Base-by-base conservation (phyloP, 345 rosid genomes). In the Salix suchowensis region DNA sequence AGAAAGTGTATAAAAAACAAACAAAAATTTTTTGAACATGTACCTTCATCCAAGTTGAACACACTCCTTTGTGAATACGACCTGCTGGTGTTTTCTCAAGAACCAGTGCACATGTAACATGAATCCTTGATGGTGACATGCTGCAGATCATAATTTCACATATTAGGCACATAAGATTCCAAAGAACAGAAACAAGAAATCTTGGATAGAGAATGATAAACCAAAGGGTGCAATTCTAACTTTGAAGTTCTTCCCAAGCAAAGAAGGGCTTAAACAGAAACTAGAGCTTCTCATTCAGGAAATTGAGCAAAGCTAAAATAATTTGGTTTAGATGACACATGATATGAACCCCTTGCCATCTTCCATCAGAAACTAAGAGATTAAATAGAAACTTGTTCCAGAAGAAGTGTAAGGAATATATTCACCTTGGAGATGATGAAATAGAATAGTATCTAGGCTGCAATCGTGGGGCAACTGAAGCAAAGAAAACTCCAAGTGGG, bases 41-140 rank as follows among this genome's bases (percentile, higher is more conserved):
- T 66, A 82, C 97, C 97, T 90, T 93, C 92, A 93, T 91, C 99
- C 99, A 96, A 39, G 97, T 96, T 26, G 99, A 96, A 85, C 99
- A 96, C 75, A 96, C 84, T 78, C 99, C 99, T 79, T 82, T 90
- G 85, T 93, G 99, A 74, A 87, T 80, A 78, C 99, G 89, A 61
- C 97, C 98, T 6, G 94, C 83, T 34, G 96, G 94, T 61, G 93
- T 93, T 80, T 90, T 87, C 71, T 88, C 99, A 68, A 88, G 86
- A 70, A 96, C 99, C 78, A 96, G 85, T 7, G 99, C 94, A 76
- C 94, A 91, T 40, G 99, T 93, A 68, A 93, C 99, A 88, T 96
- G 98, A 81, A 96, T 85, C 83, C 91, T 91, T 52, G 69, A 74
- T 37, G 91, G 89, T 46, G 80, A 89, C 79, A 91, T 78, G 79